Evolutionary conservation across 2,329 filamentous ascomycete species (phyloP), one percentile per base, ranked within the genome.

Genomic region (Fusarium oxysporum): DNA sequence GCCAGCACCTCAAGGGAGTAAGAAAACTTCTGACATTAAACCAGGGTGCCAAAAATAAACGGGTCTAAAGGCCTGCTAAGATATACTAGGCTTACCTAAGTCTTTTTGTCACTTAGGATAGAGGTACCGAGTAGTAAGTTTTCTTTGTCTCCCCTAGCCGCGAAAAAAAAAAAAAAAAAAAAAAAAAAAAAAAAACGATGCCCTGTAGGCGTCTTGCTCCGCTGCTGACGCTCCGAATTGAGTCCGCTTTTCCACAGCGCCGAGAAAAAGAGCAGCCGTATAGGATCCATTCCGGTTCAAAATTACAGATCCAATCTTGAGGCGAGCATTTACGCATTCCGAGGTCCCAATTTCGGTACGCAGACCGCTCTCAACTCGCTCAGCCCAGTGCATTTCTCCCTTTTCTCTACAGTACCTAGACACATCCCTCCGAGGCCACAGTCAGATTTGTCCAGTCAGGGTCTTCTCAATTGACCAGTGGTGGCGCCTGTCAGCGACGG

Each of bases 301-400:
- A 59, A 64, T 47, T 61, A 32, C 53, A 66, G 57, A 43, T 44
- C 47, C 33, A 45, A 59, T 68, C 32, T 51, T 65, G 55, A 62
- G 65, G 65, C 63, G 65, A 68, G 55, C 47, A 48, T 37, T 38
- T 33, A 41, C 37, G n/a, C 64, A 72, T 73, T 54, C 70, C 70
- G 56, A 53, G 59, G 50, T 51, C 32, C 68, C 55, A 77, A 77
- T 77, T 70, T 77, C 75, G 75, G 71, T 66, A 74, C 64, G 58
- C 63, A 58, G 55, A 62, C 40, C 65, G 65, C 50, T 54, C 30
- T 51, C 48, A 35, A 35, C 25, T 38, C 21, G 7, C 33, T 65
- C 23, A 48, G 37, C 12, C 32, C 23, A 51, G 33, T 51, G 28
- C 28, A 47, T 33, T 62, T 58, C 58, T 23, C 23, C 25, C 35